Evolutionary conservation across 768 basidiomycete species (phyloP).

Genomic region (Gymnopilus junonius): DNA sequence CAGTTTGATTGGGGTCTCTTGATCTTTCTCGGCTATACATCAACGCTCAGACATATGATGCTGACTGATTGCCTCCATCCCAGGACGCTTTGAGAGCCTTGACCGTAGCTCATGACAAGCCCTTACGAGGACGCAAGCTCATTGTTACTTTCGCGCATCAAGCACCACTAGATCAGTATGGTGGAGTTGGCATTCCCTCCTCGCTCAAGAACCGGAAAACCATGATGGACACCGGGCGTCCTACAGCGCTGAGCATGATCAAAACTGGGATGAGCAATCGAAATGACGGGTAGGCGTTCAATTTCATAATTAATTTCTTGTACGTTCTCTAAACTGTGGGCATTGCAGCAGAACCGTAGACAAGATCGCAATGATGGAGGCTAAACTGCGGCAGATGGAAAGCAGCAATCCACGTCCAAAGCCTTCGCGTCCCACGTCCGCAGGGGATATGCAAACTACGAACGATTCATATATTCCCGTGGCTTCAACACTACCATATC

Average conservation of each 20-base stretch:
- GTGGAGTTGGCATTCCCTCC: conserved; percentile 20
- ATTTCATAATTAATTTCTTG: not conserved
- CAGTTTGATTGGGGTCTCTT: not conserved
- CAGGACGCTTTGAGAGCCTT: conserved; percentile 89
- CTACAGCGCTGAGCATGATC: conserved; percentile 87
- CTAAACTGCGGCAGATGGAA: conserved; percentile 87
- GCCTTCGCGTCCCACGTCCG: conserved; percentile 17
- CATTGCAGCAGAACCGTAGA: conserved; percentile 63
- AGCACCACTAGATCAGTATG: conserved; percentile 56
- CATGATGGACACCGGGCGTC: conserved; percentile 63
- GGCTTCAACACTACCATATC: conserved; percentile 17
- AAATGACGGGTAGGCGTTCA: conserved; percentile 53
- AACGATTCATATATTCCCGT: not conserved
- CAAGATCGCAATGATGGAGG: conserved; percentile 96
- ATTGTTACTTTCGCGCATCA: conserved; percentile 93
- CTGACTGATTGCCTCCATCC: conserved; percentile 12
- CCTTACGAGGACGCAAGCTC: conserved; percentile 85
- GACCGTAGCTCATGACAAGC: conserved; percentile 71
- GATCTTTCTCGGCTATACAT: not conserved
- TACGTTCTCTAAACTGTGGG: not conserved
- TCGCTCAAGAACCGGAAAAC: conserved; percentile 40
- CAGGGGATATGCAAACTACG: not conserved
- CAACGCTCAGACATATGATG: not conserved
- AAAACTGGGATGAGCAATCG: conserved; percentile 67
- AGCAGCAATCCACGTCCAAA: conserved; percentile 34